Base-by-base conservation (phyloP, 352 stramenopile species). In the Phytophthora pseudosyringae region DNA sequence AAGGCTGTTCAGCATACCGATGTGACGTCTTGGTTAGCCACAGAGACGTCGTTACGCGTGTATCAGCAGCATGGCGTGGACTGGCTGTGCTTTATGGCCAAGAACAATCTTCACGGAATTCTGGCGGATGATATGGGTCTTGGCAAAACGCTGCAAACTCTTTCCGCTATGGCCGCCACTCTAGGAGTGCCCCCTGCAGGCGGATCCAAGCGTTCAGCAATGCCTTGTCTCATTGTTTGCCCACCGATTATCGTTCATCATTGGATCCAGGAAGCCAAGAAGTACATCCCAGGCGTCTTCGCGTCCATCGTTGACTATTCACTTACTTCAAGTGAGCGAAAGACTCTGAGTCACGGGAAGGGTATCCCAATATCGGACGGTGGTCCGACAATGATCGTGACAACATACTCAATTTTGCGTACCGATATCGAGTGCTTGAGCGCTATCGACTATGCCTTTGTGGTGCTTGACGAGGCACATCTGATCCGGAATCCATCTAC, bases 391-490 rank as follows among this genome's bases (percentile, higher is more conserved):
- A 71, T 94, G 16, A 69, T 93, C 11, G 70, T 94, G 18, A 90
- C 83, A 18, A 96, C 86, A 25, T 98, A 99, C 69, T 72, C 85
- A 0, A 81, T 97, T 15, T 68, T 99, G 9, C 83, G 93, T n/a
- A 76, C 59, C 29, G 95, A 81, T 55, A 84, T 95, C 21, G 75
- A 89, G 15, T 60, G 71, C 6, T 73, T 98, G 13, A 57, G 68
- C 3, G 46, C 10, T 16, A 69, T 70, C 8, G 46, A 75, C 15
- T 99, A 92, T 73, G 64, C 74, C 6, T 98, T 95, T 56, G 88
- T 88, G 32, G 88, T 99, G 57, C 75, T 99, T 28, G 98, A 99
- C 51, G 98, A 99, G 88, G 97, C 95, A 5, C 98, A 99, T 83
- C 68, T 99, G 16, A 86, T 99, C 33, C 95, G 97, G 15, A 99